Base-by-base conservation (phyloP, 2,329 filamentous ascomycete species). In the Metarhizium album region DNA sequence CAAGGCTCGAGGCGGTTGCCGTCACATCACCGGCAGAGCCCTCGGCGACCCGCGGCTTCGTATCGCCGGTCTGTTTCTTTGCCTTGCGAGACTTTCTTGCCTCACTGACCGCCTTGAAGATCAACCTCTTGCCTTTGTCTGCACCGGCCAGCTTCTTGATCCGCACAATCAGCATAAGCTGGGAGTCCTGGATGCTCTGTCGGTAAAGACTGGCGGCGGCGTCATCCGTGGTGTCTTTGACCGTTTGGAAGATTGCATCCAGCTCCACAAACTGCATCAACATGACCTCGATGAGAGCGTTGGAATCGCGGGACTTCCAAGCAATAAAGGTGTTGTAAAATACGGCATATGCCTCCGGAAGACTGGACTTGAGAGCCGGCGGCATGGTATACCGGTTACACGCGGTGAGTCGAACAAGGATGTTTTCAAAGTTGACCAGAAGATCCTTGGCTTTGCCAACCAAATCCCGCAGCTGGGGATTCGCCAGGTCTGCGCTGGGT, bases 231-330 rank as follows among this genome's bases (percentile, higher is more conserved):
- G 83, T 83, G 59, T 89, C 83, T 64, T 89, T 90, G 63, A 93
- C 86, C 2, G 84, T 87, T 62, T 90, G 85, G 74, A 86, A 86
- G 46, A 91, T 91, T 35, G 84, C 84, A 60, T 93, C 87, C 2
- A 93, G 76, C 62, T 90, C 87, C 18, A 90, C 86, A 64, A 91
- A 90, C 56, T 89, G 86, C 60, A 87, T 78, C n/a, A 91, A 75
- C 87, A 93, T 90, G 50, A 88, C 84, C 59, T 90, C 85, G 48
- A 91, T 81, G 4, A 93, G 72, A 0, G 86, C 83, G 49, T 83
- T 83, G 0, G 86, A 87, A 62, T 91, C 87, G 48, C 86, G 79
- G 2, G 87, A 83, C 66, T 90, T 89, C 87, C 87, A 93, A 3
- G 86, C 82, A 53, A 87, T 86, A 61, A 93, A 90, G 1, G 86